Percentiles rank a stretch among this genome's conserved stretches.
These are phyloP conservation scores for Iberis amara DNA, from an alignment of 441 rosid genomes.

Conservation along the genomic window DNA sequence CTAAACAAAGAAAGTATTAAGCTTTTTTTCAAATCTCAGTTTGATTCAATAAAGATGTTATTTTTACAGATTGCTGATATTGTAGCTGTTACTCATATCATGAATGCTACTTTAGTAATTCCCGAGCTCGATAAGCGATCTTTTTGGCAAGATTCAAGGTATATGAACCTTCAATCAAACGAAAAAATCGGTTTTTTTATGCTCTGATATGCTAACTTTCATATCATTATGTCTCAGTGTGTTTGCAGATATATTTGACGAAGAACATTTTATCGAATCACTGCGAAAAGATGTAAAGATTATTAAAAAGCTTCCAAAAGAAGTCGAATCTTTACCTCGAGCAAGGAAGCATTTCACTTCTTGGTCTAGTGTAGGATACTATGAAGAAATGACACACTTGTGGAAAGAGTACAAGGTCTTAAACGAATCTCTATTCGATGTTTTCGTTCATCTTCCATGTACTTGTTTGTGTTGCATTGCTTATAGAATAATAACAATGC, in stretches of 20 bases:
- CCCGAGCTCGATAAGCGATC: constrained; percentile 86
- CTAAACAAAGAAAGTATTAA: constrained; percentile 2
- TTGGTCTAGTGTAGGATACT: constrained; percentile 76
- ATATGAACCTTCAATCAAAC: no score
- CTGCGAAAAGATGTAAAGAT: constrained; percentile 66
- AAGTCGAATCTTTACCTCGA: constrained; percentile 60
- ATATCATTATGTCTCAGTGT: constrained; percentile 40
- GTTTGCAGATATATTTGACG: constrained; percentile 84
- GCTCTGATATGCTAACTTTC: constrained; percentile 3
- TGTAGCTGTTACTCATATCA: constrained; percentile 88
- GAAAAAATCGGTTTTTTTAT: no score
- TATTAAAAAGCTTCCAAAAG: constrained; percentile 67
- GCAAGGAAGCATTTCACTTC: constrained; percentile 89
- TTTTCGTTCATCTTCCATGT: constrained; percentile 1
- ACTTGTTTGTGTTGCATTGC: constrained; percentile 3
- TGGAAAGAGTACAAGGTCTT: constrained; percentile 71
- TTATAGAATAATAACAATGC: constrained; percentile 25
- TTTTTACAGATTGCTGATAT: constrained; percentile 72
- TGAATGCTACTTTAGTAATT: constrained; percentile 91
- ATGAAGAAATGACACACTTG: constrained; percentile 64
- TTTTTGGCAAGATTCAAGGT: constrained; percentile 97
- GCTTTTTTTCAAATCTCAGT: background rate
- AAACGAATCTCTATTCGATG: background rate
- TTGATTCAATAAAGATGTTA: constrained; percentile 20
- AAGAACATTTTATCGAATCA: constrained; percentile 55